Conservation (phyloP, 768 basidiomycete genomes). For the Tricholoma matsutake region DNA sequence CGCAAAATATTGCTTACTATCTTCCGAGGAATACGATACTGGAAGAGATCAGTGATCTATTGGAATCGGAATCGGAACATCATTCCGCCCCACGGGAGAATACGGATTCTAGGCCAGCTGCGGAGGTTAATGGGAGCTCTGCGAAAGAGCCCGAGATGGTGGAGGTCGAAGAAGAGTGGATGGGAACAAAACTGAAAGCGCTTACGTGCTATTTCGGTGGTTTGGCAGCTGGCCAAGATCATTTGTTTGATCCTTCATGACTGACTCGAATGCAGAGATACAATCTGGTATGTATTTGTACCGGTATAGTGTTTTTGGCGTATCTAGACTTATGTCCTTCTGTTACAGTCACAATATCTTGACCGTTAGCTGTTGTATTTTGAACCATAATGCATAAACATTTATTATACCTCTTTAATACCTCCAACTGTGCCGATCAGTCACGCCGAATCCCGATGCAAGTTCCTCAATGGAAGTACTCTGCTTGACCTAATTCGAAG, state of each 20-base stretch:
- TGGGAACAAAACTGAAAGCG: conserved; percentile 89
- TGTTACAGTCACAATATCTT: not conserved
- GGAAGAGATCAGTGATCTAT: conserved; percentile 58
- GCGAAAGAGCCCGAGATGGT: conserved; percentile 47
- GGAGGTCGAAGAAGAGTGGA: conserved; percentile 97
- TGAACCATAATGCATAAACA: too few relatives aligned
- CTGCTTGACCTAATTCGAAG: too few relatives aligned
- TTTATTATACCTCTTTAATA: too few relatives aligned
- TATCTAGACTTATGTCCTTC: not conserved
- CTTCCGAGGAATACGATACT: conserved; percentile 80
- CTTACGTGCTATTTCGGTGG: conserved; percentile 94
- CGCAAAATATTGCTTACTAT: conserved; percentile 84
- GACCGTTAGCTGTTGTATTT: too few relatives aligned
- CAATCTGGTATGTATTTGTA: not conserved
- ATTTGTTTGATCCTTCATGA: conserved; percentile 37
- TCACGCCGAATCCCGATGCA: too few relatives aligned
- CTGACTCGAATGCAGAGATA: too few relatives aligned
- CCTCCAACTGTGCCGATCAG: too few relatives aligned
- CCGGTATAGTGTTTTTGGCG: not conserved
- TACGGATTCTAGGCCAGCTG: not conserved
- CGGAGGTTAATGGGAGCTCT: conserved; percentile 6
- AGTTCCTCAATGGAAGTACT: too few relatives aligned
- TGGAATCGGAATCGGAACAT: conserved; percentile 10
- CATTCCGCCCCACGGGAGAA: not conserved
- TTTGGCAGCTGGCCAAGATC: conserved; percentile 64